Evolutionary conservation across 139 green algal species (phyloP).

Genomic region (Micromonas pusilla): DNA sequence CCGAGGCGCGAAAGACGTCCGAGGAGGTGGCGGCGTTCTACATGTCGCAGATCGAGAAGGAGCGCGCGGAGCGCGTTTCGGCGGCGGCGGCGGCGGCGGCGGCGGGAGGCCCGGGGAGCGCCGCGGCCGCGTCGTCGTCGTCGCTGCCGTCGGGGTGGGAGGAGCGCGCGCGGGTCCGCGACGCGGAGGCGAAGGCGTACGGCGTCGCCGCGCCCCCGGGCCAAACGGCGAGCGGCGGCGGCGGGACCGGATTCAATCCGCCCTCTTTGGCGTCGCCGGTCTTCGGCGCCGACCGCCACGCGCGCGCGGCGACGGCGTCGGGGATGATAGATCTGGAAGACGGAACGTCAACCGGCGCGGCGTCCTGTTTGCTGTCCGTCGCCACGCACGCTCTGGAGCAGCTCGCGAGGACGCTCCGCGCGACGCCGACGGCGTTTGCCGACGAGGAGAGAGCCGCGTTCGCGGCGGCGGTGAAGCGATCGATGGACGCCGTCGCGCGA

Average conservation of each 20-base stretch:
- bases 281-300: too few relatives aligned
- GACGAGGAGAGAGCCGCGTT: neutral
- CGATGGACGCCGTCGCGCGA: neutral
- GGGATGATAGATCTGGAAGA: too few relatives aligned
- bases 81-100: too few relatives aligned
- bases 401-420: neutral
- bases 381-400: neutral
- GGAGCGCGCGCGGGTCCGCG: neutral
- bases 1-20: neutral
- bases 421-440: neutral
- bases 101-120: neutral
- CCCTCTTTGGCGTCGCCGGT: too few relatives aligned
- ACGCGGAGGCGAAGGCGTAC: neutral
- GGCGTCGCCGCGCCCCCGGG: too few relatives aligned
- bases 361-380: neutral
- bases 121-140: too few relatives aligned
- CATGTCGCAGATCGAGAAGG: neutral
- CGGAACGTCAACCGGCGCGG: neutral
- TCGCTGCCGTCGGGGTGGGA: neutral
- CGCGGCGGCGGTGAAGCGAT: neutral
- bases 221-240: too few relatives aligned
- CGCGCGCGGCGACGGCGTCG: too few relatives aligned
- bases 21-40: neutral
- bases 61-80: neutral
- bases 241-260: too few relatives aligned